Evolutionary conservation across 352 stramenopile species (phyloP).

Genomic region (Pythium monospermum): DNA sequence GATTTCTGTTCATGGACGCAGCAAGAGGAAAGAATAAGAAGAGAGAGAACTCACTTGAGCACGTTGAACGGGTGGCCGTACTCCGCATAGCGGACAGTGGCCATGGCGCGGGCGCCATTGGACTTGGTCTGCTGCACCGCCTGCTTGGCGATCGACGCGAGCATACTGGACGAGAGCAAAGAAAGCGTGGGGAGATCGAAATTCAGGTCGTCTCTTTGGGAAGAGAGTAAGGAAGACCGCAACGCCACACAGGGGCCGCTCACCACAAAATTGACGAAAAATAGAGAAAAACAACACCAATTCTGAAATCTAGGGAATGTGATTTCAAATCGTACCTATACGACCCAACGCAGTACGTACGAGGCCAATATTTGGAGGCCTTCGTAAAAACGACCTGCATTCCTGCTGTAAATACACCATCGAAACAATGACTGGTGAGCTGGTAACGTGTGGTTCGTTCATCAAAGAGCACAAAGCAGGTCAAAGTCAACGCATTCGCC

Average conservation of each 20-base stretch:
- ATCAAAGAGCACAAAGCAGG: too few species aligned
- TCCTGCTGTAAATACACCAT: conserved; percentile 1
- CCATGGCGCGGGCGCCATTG: conserved; percentile 61
- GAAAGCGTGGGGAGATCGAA: too few species aligned
- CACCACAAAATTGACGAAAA: conserved; percentile 34
- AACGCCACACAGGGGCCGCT: too few species aligned
- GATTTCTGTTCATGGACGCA: background rate
- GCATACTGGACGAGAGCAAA: conserved; percentile 28
- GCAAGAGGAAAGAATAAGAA: background rate
- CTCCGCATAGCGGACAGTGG: conserved; percentile 68
- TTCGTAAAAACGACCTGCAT: conserved; percentile 19
- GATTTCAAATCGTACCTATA: conserved; percentile 7
- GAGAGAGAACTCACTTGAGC: conserved; percentile 32
- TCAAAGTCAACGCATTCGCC: too few species aligned
- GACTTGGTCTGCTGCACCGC: conserved; percentile 26
- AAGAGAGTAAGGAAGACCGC: conserved; percentile 2
- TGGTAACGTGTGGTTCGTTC: too few species aligned
- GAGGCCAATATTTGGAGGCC: background rate
- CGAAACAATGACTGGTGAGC: background rate
- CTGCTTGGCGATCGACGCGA: conserved; percentile 58
- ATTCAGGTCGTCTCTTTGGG: background rate
- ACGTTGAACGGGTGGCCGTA: conserved; percentile 66
- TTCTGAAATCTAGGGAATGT: conserved; percentile 9
- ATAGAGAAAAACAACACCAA: too few species aligned
- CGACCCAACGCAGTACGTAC: background rate